Evolutionary conservation across 768 basidiomycete genomes (phyloP).

Genomic region (Mycena olivaceomarginata): DNA sequence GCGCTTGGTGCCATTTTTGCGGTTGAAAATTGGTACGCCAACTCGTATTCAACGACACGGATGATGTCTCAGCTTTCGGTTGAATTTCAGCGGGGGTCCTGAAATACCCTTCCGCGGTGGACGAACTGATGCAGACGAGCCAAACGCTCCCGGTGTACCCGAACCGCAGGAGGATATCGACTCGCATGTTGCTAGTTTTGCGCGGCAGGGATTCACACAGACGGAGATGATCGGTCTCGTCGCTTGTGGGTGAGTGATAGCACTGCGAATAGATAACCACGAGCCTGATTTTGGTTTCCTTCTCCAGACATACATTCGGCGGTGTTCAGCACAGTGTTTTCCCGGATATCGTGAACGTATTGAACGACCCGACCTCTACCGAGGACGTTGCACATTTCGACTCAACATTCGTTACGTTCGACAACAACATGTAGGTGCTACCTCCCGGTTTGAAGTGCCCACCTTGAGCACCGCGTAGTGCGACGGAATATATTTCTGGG

Average conservation of each 20-base stretch:
- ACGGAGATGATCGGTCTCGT: constrained; percentile 7
- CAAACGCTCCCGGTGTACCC: constrained; percentile 27
- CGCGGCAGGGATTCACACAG: constrained; percentile 30
- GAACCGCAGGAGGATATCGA: constrained; percentile 14
- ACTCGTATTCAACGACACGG: constrained; percentile 4
- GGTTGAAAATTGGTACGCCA: constrained; percentile 23
- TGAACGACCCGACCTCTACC: not conserved
- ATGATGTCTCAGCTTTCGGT: not conserved
- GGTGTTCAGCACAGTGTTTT: constrained; percentile 31
- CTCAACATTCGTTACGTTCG: constrained; percentile 27
- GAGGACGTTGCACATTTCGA: constrained; percentile 38
- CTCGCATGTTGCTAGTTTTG: constrained; percentile 32
- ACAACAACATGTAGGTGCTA: constrained; percentile 33
- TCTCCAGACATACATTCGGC: constrained; percentile 4
- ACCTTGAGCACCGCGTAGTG: constrained; percentile 16
- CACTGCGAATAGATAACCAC: not conserved
- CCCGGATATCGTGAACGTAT: constrained; percentile 22
- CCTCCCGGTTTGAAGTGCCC: not conserved
- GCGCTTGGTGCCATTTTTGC: constrained; percentile 32
- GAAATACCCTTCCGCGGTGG: constrained; percentile 32
- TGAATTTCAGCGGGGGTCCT: constrained; percentile 16
- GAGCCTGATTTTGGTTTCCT: not conserved
- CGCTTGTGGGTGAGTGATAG: not conserved
- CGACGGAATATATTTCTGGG: constrained; percentile 31
- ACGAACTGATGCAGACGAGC: constrained; percentile 16